Evolutionary conservation across 805 yeast genomes (phyloP), one percentile per base, ranked within the genome.

Genomic region (Scheffersomyces spartinae): DNA sequence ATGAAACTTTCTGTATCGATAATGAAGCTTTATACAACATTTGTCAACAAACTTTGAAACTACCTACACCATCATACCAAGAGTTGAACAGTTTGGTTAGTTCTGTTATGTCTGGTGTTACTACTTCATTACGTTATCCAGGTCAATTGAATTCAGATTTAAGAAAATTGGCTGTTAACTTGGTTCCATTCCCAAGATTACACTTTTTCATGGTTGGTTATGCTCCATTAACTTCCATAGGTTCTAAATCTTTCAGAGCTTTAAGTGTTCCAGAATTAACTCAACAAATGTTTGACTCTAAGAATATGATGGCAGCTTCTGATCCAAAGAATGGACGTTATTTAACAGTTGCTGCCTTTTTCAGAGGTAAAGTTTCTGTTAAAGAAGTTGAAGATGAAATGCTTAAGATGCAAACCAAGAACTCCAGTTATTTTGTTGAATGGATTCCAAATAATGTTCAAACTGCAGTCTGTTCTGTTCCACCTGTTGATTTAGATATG

Each of bases 401-500:
- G 85, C 71, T 64, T 53, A 74, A 73, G 51, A 81, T 81, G 34
- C 91, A 83, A 61, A 71, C 77, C 34, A 76, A 79, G 58, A 79
- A 83, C 57, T 66, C 84, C 13, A 72, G 76, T 32, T 75, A 79
- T 53, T 85, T 85, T 45, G 95, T 85, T 27, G 94, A 84, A 55
- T 85, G 95, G 95, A 85, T 85, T 58, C 95, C 95, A 43, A 82
- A 82, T 56, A 85, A 85, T 48, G 93, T 85, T 38, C 95, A 85
- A 64, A 79, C 94, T 18, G 85, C 95, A 25, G 83, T 85, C 30
- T 85, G 95, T 59, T 74, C 86, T 13, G 91, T 83, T 33, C 81
- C 95, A 19, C 94, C 95, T 42, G 71, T 68, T 53, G 88, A 68
- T 44, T 64, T 78, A 42, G 86, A 80, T 47, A 82, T 81, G 82